A percentile compares a stretch with the other conserved stretches of the same genome.
phyloP scores from a whole-genome alignment of 495 filamentous ascomycete species.

The Hyaloscypha variabilis region DNA sequence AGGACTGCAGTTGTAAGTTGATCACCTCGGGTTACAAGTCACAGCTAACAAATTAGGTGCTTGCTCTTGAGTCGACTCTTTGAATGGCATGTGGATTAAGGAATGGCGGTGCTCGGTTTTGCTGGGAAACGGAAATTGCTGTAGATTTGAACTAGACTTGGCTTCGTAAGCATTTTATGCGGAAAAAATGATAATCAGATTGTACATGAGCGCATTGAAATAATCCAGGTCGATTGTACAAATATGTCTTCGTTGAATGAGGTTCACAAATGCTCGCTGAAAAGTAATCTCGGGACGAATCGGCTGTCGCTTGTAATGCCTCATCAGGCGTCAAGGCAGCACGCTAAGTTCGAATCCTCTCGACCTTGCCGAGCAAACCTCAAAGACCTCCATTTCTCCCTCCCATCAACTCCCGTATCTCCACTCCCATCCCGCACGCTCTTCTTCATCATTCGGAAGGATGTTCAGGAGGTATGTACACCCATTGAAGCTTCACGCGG shows the following conservation, averaged over 20 bases:
- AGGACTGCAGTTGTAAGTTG: slow-evolving; percentile 82
- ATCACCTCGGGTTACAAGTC: neutral
- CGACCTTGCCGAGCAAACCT: slow-evolving; percentile 4
- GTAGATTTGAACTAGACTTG: neutral
- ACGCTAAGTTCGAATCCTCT: too few species aligned
- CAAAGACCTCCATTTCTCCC: slow-evolving; percentile 6
- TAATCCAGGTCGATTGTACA: too few species aligned
- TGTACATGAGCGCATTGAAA: neutral
- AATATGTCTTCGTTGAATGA: too few species aligned
- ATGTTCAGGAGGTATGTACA: slow-evolving; percentile 86
- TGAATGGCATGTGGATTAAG: slow-evolving; percentile 24
- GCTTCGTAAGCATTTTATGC: neutral
- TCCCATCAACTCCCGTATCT: slow-evolving; percentile 32
- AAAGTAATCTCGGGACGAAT: neutral
- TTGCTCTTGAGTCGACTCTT: slow-evolving; percentile 53
- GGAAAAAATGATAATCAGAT: neutral
- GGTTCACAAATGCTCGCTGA: neutral
- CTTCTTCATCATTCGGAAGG: slow-evolving; percentile 61
- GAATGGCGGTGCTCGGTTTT: neutral
- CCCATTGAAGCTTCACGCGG: slow-evolving; percentile 21
- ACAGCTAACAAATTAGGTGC: slow-evolving; percentile 41
- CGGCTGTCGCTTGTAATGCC: neutral
- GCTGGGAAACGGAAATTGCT: neutral
- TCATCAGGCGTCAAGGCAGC: neutral
- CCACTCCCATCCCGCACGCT: slow-evolving; percentile 38